Evolutionary conservation across 2,329 filamentous ascomycete species (phyloP), one percentile per base, ranked within the genome.

Genomic region (Fusarium avenaceum): DNA sequence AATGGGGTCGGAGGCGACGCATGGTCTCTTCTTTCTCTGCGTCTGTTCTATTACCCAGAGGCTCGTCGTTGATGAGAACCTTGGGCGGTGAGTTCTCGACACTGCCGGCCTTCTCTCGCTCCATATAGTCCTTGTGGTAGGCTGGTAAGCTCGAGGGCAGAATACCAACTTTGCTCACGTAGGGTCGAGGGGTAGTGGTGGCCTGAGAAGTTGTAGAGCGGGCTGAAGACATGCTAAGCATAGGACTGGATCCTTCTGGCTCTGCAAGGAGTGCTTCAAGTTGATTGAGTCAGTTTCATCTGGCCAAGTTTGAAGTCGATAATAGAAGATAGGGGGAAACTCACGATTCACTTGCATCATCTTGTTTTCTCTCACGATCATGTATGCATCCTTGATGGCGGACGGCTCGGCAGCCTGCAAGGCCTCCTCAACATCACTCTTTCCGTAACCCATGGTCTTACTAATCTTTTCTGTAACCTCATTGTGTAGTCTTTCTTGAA

Each of bases 341-440:
- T 88, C 84, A 96, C 93, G 94, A 78, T 94, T 97, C 56, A 90
- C 90, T 78, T 94, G 92, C 94, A 98, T 98, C 77, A 98, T 87
- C 79, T 97, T 96, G 77, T 98, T 98, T 80, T 99, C 96, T 53
- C 95, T 89, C 26, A 99, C 93, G 78, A 99, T 99, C 81, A 97
- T 90, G 81, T 98, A 99, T 2, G 96, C 96, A 80, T 99, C 96
- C 81, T 99, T 99, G 84, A 99, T 97, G 13, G 96, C 94, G 60
- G 94, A 98, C 14, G 96, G 96, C 78, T 99, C 96, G 53, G 96
- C 90, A 57, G 93, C 94, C 74, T 92, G 91, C 66, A 99, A 83
- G 22, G 96, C 95, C 79, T 98, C 96, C 76, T 97, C 92, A 53
- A 99, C 95, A 82, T 99, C 96, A 65, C 91, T 91, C 77, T 93